Conservation (phyloP, 345 rosid genomes). For the Rhizophora mangle region DNA sequence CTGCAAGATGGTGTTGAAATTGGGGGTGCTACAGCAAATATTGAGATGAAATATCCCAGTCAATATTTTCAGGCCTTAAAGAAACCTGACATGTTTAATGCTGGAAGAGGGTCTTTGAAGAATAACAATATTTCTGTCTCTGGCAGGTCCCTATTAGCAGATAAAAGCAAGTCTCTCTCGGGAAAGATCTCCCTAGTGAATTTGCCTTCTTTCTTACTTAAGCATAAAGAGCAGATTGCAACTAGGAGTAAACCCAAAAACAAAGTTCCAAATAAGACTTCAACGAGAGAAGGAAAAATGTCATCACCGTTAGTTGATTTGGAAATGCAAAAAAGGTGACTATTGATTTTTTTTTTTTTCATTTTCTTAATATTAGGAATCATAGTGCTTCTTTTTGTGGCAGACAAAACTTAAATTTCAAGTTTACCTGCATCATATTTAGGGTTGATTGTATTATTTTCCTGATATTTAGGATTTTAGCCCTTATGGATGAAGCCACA, state of each 20-base stretch:
- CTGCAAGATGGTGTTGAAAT: constrained; percentile 19
- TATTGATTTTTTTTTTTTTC: not conserved
- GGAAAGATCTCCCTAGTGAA: constrained; percentile 37
- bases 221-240: constrained; percentile 8
- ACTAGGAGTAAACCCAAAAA: constrained; percentile 14
- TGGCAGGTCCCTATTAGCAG: constrained; percentile 11
- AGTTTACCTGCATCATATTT: constrained; percentile 22
- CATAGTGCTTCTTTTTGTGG: not conserved
- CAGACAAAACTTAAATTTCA: not conserved
- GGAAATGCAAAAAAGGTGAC: constrained; percentile 24
- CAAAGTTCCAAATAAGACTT: constrained; percentile 6
- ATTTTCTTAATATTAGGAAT: not conserved
- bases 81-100: constrained; percentile 39
- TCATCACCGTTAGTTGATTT: constrained; percentile 14
- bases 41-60: constrained; percentile 33
- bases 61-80: constrained; percentile 18
- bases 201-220: constrained; percentile 1
- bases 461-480: constrained; percentile 28
- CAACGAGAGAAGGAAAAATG: constrained; percentile 8
- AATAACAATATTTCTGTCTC: constrained; percentile 33
- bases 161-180: constrained; percentile 33
- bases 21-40: constrained; percentile 29
- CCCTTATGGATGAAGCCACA: constrained; percentile 48
- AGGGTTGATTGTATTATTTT: not conserved
- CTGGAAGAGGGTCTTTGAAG: constrained; percentile 28